phyloP scores from a whole-genome alignment of 2,329 filamentous ascomycete genomes.

The Reticulascus tulasneorum region DNA sequence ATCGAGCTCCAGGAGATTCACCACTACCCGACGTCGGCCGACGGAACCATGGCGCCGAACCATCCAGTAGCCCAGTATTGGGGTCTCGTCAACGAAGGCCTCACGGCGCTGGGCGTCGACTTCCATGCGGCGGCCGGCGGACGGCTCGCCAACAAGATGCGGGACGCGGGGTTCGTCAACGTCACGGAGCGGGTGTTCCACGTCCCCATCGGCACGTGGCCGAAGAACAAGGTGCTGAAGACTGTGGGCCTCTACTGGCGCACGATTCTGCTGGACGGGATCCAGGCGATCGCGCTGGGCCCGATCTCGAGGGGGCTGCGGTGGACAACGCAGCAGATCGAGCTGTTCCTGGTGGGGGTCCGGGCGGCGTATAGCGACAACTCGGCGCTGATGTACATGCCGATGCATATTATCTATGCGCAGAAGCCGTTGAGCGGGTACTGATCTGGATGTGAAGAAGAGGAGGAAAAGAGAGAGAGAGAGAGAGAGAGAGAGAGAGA shows the following conservation, averaged over 20 bases:
- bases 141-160: constrained; percentile 39
- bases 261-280: constrained; percentile 44
- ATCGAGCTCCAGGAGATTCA: constrained; percentile 53
- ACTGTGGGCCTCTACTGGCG: constrained; percentile 49
- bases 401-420: constrained; percentile 49
- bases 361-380: constrained; percentile 45
- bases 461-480: too few relatives aligned
- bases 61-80: constrained; percentile 45
- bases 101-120: constrained; percentile 41
- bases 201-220: constrained; percentile 52
- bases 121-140: constrained; percentile 39
- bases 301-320: constrained; percentile 46
- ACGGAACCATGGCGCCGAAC: constrained; percentile 30
- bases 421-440: constrained; percentile 38
- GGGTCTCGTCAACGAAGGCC: constrained; percentile 39
- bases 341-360: constrained; percentile 44
- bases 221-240: constrained; percentile 47
- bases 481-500: too few relatives aligned
- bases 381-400: constrained; percentile 48
- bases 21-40: constrained; percentile 42
- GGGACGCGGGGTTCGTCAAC: constrained; percentile 48
- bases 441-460: too few relatives aligned
- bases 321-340: constrained; percentile 45
- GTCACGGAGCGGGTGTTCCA: constrained; percentile 46
- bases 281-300: constrained; percentile 48